These are phyloP conservation scores for Marasmius fiardii DNA, from an alignment of 1,284 basidiomycete genomes.

Conservation along the genomic window DNA sequence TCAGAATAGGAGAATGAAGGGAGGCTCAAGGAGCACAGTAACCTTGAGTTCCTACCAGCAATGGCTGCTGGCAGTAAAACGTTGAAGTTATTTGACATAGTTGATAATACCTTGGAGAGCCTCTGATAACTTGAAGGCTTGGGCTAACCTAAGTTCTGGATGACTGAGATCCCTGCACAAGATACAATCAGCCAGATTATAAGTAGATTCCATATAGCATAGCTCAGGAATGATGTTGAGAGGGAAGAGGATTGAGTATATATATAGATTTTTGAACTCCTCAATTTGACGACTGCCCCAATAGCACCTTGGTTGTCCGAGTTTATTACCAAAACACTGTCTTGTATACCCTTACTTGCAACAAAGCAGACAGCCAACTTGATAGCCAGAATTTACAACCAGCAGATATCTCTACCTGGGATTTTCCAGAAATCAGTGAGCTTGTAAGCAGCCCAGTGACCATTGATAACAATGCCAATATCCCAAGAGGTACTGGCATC, in stretches of 20 bases:
- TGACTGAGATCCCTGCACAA: too few relatives aligned
- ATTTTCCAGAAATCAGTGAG: slow-evolving; percentile 15
- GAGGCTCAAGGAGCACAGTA: too few relatives aligned
- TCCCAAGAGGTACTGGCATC: slow-evolving; percentile 17
- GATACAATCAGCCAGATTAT: too few relatives aligned
- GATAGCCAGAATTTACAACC: slow-evolving; percentile 26
- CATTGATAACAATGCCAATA: slow-evolving; percentile 27
- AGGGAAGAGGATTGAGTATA: too few relatives aligned
- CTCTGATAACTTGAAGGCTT: too few relatives aligned
- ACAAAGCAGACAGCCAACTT: not conserved
- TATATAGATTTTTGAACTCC: too few relatives aligned
- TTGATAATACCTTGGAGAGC: too few relatives aligned
- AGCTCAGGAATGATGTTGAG: too few relatives aligned
- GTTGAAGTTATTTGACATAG: too few relatives aligned
- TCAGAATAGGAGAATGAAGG: too few relatives aligned
- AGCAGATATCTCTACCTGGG: slow-evolving; percentile 24
- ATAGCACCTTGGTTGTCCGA: slow-evolving; percentile 13
- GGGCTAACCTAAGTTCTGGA: too few relatives aligned
- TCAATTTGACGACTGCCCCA: slow-evolving; percentile 4
- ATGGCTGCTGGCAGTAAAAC: not conserved
- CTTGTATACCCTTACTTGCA: not conserved
- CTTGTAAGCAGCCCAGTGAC: slow-evolving; percentile 20
- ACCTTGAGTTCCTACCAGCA: not conserved
- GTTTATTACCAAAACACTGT: not conserved
- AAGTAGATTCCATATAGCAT: too few relatives aligned